Evolutionary conservation across 352 stramenopile genomes (phyloP), one percentile per base, ranked within the genome.

Genomic region (Phytopythium helicoides): DNA sequence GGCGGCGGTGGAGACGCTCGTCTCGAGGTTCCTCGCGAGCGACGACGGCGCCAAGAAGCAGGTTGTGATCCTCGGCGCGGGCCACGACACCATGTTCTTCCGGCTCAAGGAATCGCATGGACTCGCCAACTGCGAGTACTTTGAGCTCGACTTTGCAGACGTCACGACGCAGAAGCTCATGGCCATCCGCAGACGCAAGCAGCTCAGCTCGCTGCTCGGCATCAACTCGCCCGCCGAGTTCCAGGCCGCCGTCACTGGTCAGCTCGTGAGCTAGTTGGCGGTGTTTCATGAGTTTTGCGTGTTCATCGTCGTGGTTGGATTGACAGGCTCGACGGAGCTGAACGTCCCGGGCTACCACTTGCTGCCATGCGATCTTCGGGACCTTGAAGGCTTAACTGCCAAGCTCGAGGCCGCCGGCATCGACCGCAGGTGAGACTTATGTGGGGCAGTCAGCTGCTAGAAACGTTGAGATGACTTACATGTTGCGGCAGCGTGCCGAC

Each of bases 81-180:
- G 86, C 1, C 64, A 91, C 23, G 86, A 95, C 58, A 93, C 83
- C 31, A 90, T 95, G 78, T 93, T 71, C 62, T 95, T 89, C 52
- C 81, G 82, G 3, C 62, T 95, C 16, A 76, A 82, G 40, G 65
- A 66, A n/a, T 58, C 41, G 0, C 54, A 52, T 4, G 9, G 51
- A 22, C 67, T 89, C 36, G 45, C 37, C 8, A 51, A 71, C 25
- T 89, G 73, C 56, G 76, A 86, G 65, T 95, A 92, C 63, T 91
- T 92, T 58, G 86, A 95, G 55, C 60, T 95, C 23, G 86, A 95
- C 50, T 95, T 94, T 42, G 70, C 72, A 0, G 74, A 89, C 41
- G 73, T 95, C 23, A 92, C 86, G 23, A 68, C 81, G 56, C 76
- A 91, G 44, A 95, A 95, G 57, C 68, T 93, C 52, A 76, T 76